Evolutionary conservation across 148 eudicot genomes (phyloP).

Genomic region (Spergularia bocconei): DNA sequence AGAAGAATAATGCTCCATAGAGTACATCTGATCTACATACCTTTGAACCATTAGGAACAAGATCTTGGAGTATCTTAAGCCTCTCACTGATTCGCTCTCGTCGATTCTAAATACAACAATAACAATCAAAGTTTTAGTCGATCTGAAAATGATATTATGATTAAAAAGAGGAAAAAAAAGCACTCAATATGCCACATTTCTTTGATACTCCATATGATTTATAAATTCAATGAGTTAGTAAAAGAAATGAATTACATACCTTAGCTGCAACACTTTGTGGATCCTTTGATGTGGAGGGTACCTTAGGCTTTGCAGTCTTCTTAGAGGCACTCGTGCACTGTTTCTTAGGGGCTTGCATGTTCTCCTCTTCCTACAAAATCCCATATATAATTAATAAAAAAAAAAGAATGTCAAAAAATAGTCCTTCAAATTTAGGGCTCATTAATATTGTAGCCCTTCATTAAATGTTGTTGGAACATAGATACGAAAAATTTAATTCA

Average conservation of each 20-base stretch:
- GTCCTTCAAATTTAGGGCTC: conserved; percentile 7
- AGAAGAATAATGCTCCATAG: neutral
- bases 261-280: conserved; percentile 97
- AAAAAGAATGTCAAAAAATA: neutral
- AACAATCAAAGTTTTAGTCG: neutral
- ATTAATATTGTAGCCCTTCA: neutral
- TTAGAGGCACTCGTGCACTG: conserved; percentile 56
- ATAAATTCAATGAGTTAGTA: neutral
- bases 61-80: conserved; percentile 83
- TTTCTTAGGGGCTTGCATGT: conserved; percentile 62
- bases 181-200: too few relatives aligned
- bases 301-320: conserved; percentile 56
- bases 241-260: conserved; percentile 42
- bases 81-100: conserved; percentile 92
- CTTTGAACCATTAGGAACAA: conserved; percentile 96
- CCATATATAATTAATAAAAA: neutral
- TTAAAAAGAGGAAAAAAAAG: neutral
- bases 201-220: neutral
- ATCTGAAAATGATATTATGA: neutral
- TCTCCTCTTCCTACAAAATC: conserved; percentile 49
- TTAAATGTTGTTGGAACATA: conserved; percentile 25
- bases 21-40: conserved; percentile 26
- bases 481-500: conserved; percentile 29
- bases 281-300: conserved; percentile 58
- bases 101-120: conserved; percentile 57